Conservation (phyloP, 2,329 filamentous ascomycete species). For the Aspergillus spinulosporus region DNA sequence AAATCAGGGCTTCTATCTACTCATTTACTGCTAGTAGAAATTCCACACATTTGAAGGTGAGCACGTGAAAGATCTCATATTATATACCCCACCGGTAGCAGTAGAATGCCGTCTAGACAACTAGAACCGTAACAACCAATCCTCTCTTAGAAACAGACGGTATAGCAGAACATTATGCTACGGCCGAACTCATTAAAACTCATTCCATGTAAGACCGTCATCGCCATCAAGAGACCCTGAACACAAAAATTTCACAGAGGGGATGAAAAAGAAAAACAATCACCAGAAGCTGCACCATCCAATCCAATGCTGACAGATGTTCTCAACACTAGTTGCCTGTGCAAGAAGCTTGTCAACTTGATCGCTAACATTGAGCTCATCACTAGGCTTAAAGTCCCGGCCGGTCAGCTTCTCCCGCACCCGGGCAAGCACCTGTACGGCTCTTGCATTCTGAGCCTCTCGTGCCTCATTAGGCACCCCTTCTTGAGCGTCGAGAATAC, state of each 20-base stretch:
- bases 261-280: constrained; percentile 19
- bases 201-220: constrained; percentile 29
- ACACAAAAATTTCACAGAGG: constrained; percentile 15
- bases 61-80: neutral
- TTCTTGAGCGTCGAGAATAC: constrained; percentile 46
- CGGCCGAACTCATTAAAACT: constrained; percentile 11
- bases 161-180: constrained; percentile 17
- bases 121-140: neutral
- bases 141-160: constrained; percentile 2
- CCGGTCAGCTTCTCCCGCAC: constrained; percentile 96
- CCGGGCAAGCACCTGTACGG: constrained; percentile 83
- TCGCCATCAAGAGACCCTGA: constrained; percentile 29
- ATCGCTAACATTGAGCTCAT: constrained; percentile 79
- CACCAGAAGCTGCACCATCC: constrained; percentile 99
- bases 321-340: constrained; percentile 95
- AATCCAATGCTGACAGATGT: constrained; percentile 97
- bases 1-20: neutral
- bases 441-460: constrained; percentile 90
- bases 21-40: neutral
- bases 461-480: constrained; percentile 46
- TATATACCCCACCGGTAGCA: neutral
- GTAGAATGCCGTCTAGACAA: neutral
- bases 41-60: neutral
- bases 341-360: constrained; percentile 95
- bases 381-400: constrained; percentile 80